These are phyloP conservation scores for Cavenderia fasciculata DNA, from an alignment of 78 protist species.

Conservation along the genomic window DNA sequence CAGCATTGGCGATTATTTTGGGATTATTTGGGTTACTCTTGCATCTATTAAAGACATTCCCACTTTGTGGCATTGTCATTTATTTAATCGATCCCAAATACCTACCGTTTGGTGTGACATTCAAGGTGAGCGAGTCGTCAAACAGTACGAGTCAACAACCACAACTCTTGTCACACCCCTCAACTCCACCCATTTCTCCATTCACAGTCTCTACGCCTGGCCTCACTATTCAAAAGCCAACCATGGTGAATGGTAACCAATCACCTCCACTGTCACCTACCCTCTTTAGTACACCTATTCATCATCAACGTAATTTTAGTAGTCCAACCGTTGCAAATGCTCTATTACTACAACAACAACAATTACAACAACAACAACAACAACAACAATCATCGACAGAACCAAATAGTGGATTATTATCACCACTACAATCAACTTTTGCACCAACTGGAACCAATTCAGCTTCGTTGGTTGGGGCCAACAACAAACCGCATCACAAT, in stretches of 20 bases:
- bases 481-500: too few species aligned
- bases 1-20: slow-evolving; percentile 17
- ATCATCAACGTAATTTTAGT: too few species aligned
- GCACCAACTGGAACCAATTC: too few species aligned
- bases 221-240: background rate
- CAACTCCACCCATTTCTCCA: too few species aligned
- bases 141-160: background rate
- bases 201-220: too few species aligned
- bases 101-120: slow-evolving; percentile 54
- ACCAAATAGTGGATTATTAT: background rate
- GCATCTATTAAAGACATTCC: slow-evolving; percentile 63
- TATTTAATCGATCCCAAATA: slow-evolving; percentile 26
- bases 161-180: too few species aligned
- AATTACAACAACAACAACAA: background rate
- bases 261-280: background rate
- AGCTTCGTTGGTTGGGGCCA: too few species aligned
- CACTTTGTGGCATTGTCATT: slow-evolving; percentile 43
- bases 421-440: slow-evolving; percentile 4
- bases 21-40: slow-evolving; percentile 31
- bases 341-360: background rate
- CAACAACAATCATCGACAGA: background rate
- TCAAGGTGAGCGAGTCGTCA: slow-evolving; percentile 7
- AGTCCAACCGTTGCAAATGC: too few species aligned
- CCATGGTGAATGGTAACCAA: background rate
- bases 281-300: background rate